Percentiles rank a stretch among this genome's conserved stretches.
Conservation (phyloP, 116 monocot species). For the Dioscorea cayenensis region DNA sequence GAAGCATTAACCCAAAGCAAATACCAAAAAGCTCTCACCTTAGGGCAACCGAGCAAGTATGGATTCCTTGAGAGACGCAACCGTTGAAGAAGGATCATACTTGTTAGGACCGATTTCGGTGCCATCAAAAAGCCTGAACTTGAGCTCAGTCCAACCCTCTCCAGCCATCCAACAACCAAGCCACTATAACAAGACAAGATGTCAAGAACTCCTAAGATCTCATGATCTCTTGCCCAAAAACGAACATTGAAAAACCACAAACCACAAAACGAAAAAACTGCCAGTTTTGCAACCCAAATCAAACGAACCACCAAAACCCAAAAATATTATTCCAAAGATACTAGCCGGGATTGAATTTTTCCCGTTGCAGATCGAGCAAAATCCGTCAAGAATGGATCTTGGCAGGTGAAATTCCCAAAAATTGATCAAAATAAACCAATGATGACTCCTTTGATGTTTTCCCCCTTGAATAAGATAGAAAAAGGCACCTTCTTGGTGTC, state of each 20-base stretch:
- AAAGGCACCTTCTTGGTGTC: too few relatives aligned
- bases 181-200: not conserved
- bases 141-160: constrained; percentile 44
- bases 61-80: constrained; percentile 44
- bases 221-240: not conserved
- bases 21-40: constrained; percentile 24
- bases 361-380: not conserved
- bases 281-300: not conserved
- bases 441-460: too few relatives aligned
- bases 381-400: not conserved
- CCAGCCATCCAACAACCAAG: constrained; percentile 18
- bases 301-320: not conserved
- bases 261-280: not conserved
- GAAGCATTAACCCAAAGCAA: too few relatives aligned
- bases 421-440: too few relatives aligned
- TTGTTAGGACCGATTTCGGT: constrained; percentile 55
- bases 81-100: constrained; percentile 41
- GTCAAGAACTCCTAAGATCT: not conserved
- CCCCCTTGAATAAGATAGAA: too few relatives aligned
- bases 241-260: not conserved
- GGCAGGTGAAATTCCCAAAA: not conserved
- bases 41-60: constrained; percentile 46
- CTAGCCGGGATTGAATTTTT: not conserved
- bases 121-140: constrained; percentile 61
- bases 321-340: not conserved